Conservation (phyloP, 2,329 filamentous ascomycete species). For the Monosporascus sp. region DNA sequence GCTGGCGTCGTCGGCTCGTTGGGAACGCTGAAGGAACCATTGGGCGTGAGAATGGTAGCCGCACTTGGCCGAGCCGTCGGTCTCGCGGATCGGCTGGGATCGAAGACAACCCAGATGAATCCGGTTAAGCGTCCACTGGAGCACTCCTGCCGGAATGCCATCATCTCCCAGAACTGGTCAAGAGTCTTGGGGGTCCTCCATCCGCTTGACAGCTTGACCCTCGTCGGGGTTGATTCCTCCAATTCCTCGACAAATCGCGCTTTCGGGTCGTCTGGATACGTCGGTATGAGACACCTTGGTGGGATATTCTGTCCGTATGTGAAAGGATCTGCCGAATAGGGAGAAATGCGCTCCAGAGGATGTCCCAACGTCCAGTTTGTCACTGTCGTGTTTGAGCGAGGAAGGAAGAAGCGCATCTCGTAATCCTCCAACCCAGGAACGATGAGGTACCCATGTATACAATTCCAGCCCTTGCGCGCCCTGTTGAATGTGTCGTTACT, state of each 20-base stretch:
- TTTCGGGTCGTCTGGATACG: slow-evolving; percentile 94
- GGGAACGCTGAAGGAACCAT: slow-evolving; percentile 24
- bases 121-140: slow-evolving; percentile 88
- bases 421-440: slow-evolving; percentile 82
- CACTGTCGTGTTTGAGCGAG: slow-evolving; percentile 46
- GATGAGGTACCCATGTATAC: slow-evolving; percentile 72
- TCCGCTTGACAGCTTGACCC: slow-evolving; percentile 53
- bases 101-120: slow-evolving; percentile 90
- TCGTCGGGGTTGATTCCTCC: slow-evolving; percentile 62
- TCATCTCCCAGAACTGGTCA: slow-evolving; percentile 98
- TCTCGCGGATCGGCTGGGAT: slow-evolving; percentile 35
- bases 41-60: slow-evolving; percentile 21
- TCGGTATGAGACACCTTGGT: slow-evolving; percentile 78
- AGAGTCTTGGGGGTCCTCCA: slow-evolving; percentile 83
- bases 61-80: slow-evolving; percentile 5
- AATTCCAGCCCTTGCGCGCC: slow-evolving; percentile 33
- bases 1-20: slow-evolving; percentile 14
- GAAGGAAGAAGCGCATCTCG: slow-evolving; percentile 77
- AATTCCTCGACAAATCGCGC: slow-evolving; percentile 83
- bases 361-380: slow-evolving; percentile 65
- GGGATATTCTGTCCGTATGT: slow-evolving; percentile 52
- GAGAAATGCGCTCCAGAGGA: slow-evolving; percentile 61
- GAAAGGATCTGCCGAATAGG: slow-evolving; percentile 49
- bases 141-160: slow-evolving; percentile 94
- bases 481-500: slow-evolving; percentile 31